Base-by-base conservation (phyloP, 352 stramenopile species). In the Globisporangium acanthophoron region DNA sequence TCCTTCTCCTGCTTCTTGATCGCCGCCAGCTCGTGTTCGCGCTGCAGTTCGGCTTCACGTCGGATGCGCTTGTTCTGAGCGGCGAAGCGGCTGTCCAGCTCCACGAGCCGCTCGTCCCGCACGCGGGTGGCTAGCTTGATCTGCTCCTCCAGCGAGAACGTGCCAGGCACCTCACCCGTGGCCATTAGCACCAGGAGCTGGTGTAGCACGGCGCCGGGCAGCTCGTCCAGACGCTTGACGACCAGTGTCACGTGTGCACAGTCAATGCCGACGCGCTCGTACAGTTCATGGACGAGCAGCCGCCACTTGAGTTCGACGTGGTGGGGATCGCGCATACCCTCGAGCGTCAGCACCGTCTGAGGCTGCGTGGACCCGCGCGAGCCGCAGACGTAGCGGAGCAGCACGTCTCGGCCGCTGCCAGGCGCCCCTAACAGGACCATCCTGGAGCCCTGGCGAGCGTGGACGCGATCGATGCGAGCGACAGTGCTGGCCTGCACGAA, bases 101-200 rank as follows among this genome's bases (percentile, higher is more conserved):
- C 76, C 4, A 89, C 48, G 12, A 92, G 47, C 0, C 76, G 70
- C 56, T 92, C 83, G 40, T 92, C 77, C 15, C 75, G 75, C 4
- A 92, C 78, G 3, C 66, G 62, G 1, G 68, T 83, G 4, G 78
- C 77, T 7, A 92, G 48, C 9, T 78, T 64, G 27, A 88, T 80
- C 49, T 92, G 83, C 3, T 92, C 80, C 40, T 88, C 76, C 0
- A 89, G 53, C 0, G 77, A 65, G 52, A 92, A 80, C 2, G 64
- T 57, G 1, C 77, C 73, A 3, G 83, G 69, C 2, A 91, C 74
- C 67, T 91, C 83, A 16, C 83, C 78, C 5, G 72, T 73, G 1
- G 71, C 55, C 52, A 90, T 73, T 5, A 92, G 60, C 12, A 58
- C 61, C 29, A 86, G 50, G 3, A 92, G 31, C 15, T 90, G 69